Evolutionary conservation across 108 stramenopile genomes (phyloP).

Genomic region (Skeletonema menzelii): DNA sequence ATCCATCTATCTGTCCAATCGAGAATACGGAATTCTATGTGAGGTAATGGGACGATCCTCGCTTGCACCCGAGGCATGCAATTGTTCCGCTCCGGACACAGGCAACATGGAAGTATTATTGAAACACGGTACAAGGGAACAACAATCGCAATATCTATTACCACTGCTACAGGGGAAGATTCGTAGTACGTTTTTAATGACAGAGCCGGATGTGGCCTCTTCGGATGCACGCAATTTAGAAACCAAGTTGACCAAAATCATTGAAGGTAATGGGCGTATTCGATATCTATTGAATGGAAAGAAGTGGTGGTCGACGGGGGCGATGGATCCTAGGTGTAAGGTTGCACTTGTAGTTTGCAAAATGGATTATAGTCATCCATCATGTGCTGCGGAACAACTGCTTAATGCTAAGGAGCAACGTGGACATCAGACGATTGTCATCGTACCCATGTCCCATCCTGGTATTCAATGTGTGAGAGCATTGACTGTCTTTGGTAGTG

Average conservation of each 20-base stretch:
- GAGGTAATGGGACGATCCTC: conserved; percentile 90
- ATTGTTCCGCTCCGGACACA: conserved; percentile 95
- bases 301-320: conserved; percentile 95
- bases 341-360: conserved; percentile 87
- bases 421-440: conserved; percentile 74
- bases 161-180: conserved; percentile 84
- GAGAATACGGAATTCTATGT: conserved; percentile 85
- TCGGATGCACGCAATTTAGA: conserved; percentile 93
- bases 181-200: conserved; percentile 94
- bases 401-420: background rate
- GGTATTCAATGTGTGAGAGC: conserved; percentile 79
- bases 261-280: conserved; percentile 12
- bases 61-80: conserved; percentile 92
- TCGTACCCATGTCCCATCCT: conserved; percentile 83
- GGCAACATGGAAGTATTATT: conserved; percentile 98
- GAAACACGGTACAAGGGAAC: conserved; percentile 80
- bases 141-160: conserved; percentile 70
- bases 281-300: conserved; percentile 75
- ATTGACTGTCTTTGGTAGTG: conserved; percentile 93
- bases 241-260: conserved; percentile 52
- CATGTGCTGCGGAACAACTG: background rate
- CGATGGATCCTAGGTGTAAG: conserved; percentile 91
- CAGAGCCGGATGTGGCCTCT: conserved; percentile 91
- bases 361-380: conserved; percentile 49
- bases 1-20: conserved; percentile 54